Conservation (phyloP, 169 alveolate genomes). For the Plasmodium gonderi region DNA sequence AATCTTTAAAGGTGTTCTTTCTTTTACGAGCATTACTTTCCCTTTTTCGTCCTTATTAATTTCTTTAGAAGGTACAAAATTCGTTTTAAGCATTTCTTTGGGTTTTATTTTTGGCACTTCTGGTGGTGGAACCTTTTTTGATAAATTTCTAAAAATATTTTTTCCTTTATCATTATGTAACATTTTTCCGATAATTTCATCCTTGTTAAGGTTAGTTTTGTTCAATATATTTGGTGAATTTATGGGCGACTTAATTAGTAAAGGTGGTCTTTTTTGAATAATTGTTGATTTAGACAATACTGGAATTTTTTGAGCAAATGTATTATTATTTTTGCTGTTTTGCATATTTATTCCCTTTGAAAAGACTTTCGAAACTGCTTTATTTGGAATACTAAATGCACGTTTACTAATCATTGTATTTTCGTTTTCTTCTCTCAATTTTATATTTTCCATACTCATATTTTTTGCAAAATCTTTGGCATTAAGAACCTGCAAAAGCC, state of each 20-base stretch:
- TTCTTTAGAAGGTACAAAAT: slow-evolving; percentile 20
- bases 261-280: slow-evolving; percentile 40
- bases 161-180: slow-evolving; percentile 25
- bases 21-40: not conserved
- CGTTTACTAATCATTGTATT: slow-evolving; percentile 27
- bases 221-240: slow-evolving; percentile 12
- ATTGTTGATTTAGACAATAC: slow-evolving; percentile 11
- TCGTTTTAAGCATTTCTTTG: slow-evolving; percentile 23
- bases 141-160: slow-evolving; percentile 30
- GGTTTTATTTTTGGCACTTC: slow-evolving; percentile 21
- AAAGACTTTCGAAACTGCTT: slow-evolving; percentile 27
- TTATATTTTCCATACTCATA: slow-evolving; percentile 5
- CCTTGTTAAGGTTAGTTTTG: slow-evolving; percentile 18
- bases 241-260: slow-evolving; percentile 13
- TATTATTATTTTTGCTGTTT: not conserved
- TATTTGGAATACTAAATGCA: slow-evolving; percentile 57
- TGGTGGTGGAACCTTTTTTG: slow-evolving; percentile 6
- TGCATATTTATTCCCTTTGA: slow-evolving; percentile 30
- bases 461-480: slow-evolving; percentile 63
- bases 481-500: slow-evolving; percentile 64
- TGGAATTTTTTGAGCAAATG: slow-evolving; percentile 14
- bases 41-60: slow-evolving; percentile 23
- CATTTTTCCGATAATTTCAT: not conserved
- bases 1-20: slow-evolving; percentile 14
- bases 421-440: slow-evolving; percentile 5